These are phyloP conservation scores for Brasenia schreberi DNA, from an alignment of 164 flowering plant genomes.

Conservation along the genomic window DNA sequence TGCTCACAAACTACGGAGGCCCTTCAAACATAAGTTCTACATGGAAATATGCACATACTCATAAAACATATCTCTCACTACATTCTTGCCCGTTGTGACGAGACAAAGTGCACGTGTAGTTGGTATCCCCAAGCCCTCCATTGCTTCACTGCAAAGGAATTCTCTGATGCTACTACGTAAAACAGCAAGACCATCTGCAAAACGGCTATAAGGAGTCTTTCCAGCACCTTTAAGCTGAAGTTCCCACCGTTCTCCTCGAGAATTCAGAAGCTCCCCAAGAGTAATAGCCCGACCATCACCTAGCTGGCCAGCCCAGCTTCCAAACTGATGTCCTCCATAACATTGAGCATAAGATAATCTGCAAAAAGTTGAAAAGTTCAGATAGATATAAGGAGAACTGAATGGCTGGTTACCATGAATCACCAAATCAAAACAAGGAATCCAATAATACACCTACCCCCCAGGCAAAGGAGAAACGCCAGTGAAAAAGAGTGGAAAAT, in stretches of 20 bases:
- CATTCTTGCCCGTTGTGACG: conserved; percentile 86
- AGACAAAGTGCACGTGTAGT: conserved; percentile 96
- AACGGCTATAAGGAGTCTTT: conserved; percentile 96
- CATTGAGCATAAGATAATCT: conserved; percentile 93
- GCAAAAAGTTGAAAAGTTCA: conserved; percentile 4
- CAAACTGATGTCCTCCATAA: conserved; percentile 99
- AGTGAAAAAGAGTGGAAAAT: conserved; percentile 69
- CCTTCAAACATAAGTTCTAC: not conserved
- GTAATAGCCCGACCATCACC: conserved; percentile 99
- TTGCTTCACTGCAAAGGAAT: conserved; percentile 98
- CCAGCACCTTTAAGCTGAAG: conserved; percentile 98
- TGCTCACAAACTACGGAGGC: not conserved
- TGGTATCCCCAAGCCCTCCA: conserved; percentile 87
- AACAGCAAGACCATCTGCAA: conserved; percentile 99
- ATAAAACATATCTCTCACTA: conserved; percentile 94
- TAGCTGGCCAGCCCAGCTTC: conserved; percentile 98
- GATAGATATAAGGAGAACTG: not conserved
- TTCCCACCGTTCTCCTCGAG: conserved; percentile 84
- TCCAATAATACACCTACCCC: conserved; percentile 41
- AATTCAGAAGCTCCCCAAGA: conserved; percentile 77
- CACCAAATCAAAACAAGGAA: not conserved
- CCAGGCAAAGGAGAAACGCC: conserved; percentile 72
- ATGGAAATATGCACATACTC: conserved; percentile 43
- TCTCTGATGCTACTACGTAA: conserved; percentile 94
- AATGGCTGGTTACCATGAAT: not conserved